These are phyloP conservation scores for Inosperma sp. DNA, from an alignment of 768 basidiomycete genomes.

Conservation along the genomic window DNA sequence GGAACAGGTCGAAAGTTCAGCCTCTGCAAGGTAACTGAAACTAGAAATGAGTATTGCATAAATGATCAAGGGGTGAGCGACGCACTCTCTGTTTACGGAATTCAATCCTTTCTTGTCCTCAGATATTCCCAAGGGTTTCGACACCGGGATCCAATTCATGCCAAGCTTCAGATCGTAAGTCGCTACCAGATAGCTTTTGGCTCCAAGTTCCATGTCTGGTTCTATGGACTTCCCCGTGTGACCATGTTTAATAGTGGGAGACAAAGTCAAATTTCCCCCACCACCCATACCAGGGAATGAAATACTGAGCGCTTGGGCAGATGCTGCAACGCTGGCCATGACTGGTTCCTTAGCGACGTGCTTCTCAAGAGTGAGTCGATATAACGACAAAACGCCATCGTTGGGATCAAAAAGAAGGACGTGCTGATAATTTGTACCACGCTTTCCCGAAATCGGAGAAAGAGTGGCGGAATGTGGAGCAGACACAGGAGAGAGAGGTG, in stretches of 20 bases:
- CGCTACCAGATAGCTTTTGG: slow-evolving; percentile 43
- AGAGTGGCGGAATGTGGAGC: slow-evolving; percentile 22
- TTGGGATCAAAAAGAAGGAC: slow-evolving; percentile 62
- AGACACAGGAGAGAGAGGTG: slow-evolving; percentile 13
- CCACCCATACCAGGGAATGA: slow-evolving; percentile 55
- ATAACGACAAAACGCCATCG: slow-evolving; percentile 51
- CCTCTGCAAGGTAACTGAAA: slow-evolving; percentile 65
- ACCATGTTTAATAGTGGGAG: slow-evolving; percentile 25
- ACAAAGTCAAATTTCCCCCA: slow-evolving; percentile 35
- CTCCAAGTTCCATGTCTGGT: slow-evolving; percentile 32
- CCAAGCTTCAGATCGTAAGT: slow-evolving; percentile 61
- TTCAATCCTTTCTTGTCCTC: neutral
- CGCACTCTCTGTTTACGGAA: slow-evolving; percentile 19
- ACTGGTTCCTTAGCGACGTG: slow-evolving; percentile 22
- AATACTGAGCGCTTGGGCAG: slow-evolving; percentile 40
- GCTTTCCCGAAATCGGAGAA: slow-evolving; percentile 23
- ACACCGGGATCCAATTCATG: slow-evolving; percentile 51
- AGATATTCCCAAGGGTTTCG: slow-evolving; percentile 21
- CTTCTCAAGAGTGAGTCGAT: slow-evolving; percentile 48
- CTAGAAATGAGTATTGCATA: slow-evolving; percentile 11
- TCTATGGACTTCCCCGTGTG: slow-evolving; percentile 14
- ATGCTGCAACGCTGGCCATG: slow-evolving; percentile 26
- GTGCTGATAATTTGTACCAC: slow-evolving; percentile 54
- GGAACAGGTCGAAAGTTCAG: slow-evolving; percentile 76
- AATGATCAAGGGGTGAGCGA: slow-evolving; percentile 9